Conservation (phyloP, 1,139 yeast species). For the Nakaseomyces delphensis region DNA sequence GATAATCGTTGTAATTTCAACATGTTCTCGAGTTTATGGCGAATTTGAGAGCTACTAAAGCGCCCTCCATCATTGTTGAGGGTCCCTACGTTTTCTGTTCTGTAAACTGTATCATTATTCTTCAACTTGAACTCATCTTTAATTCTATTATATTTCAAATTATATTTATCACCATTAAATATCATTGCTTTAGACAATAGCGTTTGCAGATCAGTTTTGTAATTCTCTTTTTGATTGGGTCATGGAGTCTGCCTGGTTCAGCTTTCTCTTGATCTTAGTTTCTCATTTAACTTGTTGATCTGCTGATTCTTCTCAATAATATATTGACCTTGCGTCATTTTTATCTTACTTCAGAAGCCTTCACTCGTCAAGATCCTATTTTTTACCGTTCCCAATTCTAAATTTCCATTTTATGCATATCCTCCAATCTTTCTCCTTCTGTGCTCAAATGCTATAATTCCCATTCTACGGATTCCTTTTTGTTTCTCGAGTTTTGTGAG, state of each 20-base stretch:
- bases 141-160: slow-evolving; percentile 18
- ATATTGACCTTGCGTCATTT: background rate
- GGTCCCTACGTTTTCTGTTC: slow-evolving; percentile 22
- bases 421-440: slow-evolving; percentile 2
- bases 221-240: slow-evolving; percentile 20
- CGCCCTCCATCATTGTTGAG: no score
- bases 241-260: slow-evolving; percentile 11
- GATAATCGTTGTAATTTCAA: no score
- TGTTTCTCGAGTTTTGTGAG: slow-evolving; percentile 12
- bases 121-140: slow-evolving; percentile 11
- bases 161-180: slow-evolving; percentile 7
- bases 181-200: slow-evolving; percentile 11
- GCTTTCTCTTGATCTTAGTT: slow-evolving; percentile 6
- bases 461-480: slow-evolving; percentile 2
- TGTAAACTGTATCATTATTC: slow-evolving; percentile 22
- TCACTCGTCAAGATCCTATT: no score
- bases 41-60: no score
- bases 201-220: slow-evolving; percentile 19
- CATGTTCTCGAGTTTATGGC: no score
- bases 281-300: slow-evolving; percentile 3
- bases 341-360: background rate
- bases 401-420: slow-evolving; percentile 6
- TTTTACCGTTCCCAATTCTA: slow-evolving; percentile 5
- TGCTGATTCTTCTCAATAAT: slow-evolving; percentile 1
- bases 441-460: background rate